Base-by-base conservation (phyloP, 345 rosid genomes). In the Eucalyptus curtisii region DNA sequence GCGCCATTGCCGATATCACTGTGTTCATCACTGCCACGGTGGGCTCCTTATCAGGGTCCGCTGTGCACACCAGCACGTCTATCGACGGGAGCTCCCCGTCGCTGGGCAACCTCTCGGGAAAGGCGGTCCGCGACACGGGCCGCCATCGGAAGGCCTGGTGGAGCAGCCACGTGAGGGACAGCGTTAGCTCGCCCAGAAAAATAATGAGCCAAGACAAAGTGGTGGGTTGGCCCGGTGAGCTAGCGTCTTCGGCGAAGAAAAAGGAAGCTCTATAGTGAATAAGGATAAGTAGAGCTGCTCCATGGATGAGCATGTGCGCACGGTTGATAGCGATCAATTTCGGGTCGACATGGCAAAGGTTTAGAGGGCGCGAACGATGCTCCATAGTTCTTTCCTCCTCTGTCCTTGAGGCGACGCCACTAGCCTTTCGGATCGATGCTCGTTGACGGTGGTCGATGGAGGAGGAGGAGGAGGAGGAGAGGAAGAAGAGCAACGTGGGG, bases 21-120 rank as follows among this genome's bases (percentile, higher is more conserved):
- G 99, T 96, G 94, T 94, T 96, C 86, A 92, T 96, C 61, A 94
- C 96, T 57, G 86, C 90, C 20, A 94, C 86, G 1, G 99, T 98
- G 24, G 98, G 99, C 90, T 97, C 99, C 90, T 94, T 97, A 90
- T 91, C 92, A 0, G 99, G 99, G 91, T 96, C 98, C 25, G 99
- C 97, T 25, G 99, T 96, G 95, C 99, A 97, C 59, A 97, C 89
- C 85, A 97, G 94, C 89, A 97, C 93, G n/a, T 97, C 99, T 49
- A 97, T 12, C 17, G 88, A 92, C 1, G 98, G 99, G 37, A 90
- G 93, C 9, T 95, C 94, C 13, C 92, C 92, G 4, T 86, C 88
- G 17, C 71, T 87, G 5, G 91, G 90, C 61, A 93, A 86, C 25
- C 92, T 92, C 79, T 91, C 93, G 0, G 94, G 94, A 88, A 90